Conservation (phyloP, 345 rosid species). For the Camelina hispida region DNA sequence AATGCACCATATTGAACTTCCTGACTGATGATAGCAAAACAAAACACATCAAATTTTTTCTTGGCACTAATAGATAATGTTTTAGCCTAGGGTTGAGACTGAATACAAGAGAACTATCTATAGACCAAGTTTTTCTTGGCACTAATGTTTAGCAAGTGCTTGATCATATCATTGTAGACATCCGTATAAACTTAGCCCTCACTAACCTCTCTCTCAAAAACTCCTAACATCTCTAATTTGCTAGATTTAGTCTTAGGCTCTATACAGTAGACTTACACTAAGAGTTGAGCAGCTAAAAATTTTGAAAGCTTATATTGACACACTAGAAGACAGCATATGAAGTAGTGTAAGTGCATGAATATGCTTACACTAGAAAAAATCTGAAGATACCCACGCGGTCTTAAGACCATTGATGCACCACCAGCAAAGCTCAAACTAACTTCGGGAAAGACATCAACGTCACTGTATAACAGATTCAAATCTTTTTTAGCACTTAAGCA, state of each 20-base stretch:
- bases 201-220: not conserved
- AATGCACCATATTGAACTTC: constrained; percentile 83
- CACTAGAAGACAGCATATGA: not conserved
- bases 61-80: constrained; percentile 1
- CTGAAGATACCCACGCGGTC: constrained; percentile 76
- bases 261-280: not conserved
- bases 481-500: constrained; percentile 14
- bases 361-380: constrained; percentile 73
- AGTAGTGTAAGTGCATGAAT: constrained; percentile 31
- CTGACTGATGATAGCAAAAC: constrained; percentile 53
- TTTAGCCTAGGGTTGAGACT: not conserved
- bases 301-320: constrained; percentile 10
- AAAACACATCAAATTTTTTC: not conserved
- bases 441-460: constrained; percentile 70
- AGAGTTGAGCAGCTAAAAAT: constrained; percentile 3
- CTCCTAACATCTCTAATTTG: not conserved
- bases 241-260: constrained; percentile 7
- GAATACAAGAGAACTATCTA: not conserved
- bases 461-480: constrained; percentile 53
- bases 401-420: constrained; percentile 74
- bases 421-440: constrained; percentile 87
- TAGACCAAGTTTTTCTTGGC: no score
- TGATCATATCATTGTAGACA: not conserved
- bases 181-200: not conserved
- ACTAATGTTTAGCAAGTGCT: no score